phyloP scores from a whole-genome alignment of 2,329 filamentous ascomycete genomes.

The Madurella mycetomatis region DNA sequence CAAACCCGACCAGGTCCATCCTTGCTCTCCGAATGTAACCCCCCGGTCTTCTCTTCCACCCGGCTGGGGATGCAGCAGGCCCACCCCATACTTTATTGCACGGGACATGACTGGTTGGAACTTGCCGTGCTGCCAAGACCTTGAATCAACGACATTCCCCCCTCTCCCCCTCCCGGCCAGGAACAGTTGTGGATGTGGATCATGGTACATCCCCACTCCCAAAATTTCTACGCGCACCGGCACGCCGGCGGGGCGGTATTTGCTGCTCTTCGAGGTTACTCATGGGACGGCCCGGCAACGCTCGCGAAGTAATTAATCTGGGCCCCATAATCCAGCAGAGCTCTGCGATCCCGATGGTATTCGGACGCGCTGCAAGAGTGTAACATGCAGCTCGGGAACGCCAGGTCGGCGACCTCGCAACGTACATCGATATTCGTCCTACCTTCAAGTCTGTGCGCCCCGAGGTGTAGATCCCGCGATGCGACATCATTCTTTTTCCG shows the following conservation, averaged over 20 bases:
- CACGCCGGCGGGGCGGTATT: too few species aligned
- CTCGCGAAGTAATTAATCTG: background rate
- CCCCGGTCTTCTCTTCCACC: background rate
- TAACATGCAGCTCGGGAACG: constrained; percentile 10
- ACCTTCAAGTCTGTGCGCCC: constrained; percentile 10
- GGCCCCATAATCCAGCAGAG: background rate
- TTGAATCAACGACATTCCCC: background rate
- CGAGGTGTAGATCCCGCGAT: constrained; percentile 15
- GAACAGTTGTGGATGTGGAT: background rate
- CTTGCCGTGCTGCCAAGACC: background rate
- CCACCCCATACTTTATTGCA: background rate
- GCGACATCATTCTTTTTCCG: background rate
- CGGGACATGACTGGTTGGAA: background rate
- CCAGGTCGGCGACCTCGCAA: constrained; percentile 20
- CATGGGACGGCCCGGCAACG: too few species aligned
- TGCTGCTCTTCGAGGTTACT: too few species aligned
- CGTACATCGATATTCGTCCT: constrained; percentile 3
- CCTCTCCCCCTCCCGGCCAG: too few species aligned
- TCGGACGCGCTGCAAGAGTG: background rate
- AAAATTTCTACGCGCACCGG: background rate
- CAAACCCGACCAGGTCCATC: background rate
- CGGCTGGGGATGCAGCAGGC: background rate
- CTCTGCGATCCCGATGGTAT: background rate
- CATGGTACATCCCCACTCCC: background rate
- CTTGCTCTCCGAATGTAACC: background rate